Evolutionary conservation across 805 yeast genomes (phyloP), one percentile per base, ranked within the genome.

Genomic region (Spathaspora girioi): DNA sequence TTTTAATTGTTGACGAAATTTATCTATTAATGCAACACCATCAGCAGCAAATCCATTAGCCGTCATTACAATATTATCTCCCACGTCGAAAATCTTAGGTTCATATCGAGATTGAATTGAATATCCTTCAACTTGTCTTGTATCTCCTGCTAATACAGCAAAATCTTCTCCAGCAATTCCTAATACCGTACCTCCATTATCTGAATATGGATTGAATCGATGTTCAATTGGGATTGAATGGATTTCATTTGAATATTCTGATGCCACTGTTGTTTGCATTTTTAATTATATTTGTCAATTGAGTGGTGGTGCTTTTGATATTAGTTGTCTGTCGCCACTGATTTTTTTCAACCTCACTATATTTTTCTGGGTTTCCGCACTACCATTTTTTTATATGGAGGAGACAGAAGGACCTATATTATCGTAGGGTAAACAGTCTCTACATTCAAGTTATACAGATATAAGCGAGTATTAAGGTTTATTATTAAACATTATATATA

Each of bases 91-190:
- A 50, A 94, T 88, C 69, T 90, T 92, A 43, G 96, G 94, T 68
- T 89, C 94, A 68, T 87, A 85, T 65, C 99, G 84, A 9, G 97
- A 85, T 68, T 94, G 91, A 68, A 94, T 94, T 56, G 89, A 84
- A 72, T 91, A 94, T 19, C 97, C 99, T 17, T 87, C 85, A 5
- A 96, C 89, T 64, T 88, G 96, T 76, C 99, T 86, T n/a, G 99
- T 94, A 69, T 94, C 99, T 45, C 98, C 98, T 0, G 99, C 99
- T 54, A 94, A 77, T 35, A 94, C 94, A 17, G 97, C 97, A 64
- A 91, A 94, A 70, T 94, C 97, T 67, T 90, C 89, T 47, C 99
- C 99, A 1, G 99, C 97, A 70, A 94, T 94, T 49, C 98, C 99
- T 59, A 94, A 75, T 50, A 93, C 92, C 7, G 98, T 93, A 63